Base-by-base conservation (phyloP, 768 basidiomycete genomes). In the Tulasnella sp. region DNA sequence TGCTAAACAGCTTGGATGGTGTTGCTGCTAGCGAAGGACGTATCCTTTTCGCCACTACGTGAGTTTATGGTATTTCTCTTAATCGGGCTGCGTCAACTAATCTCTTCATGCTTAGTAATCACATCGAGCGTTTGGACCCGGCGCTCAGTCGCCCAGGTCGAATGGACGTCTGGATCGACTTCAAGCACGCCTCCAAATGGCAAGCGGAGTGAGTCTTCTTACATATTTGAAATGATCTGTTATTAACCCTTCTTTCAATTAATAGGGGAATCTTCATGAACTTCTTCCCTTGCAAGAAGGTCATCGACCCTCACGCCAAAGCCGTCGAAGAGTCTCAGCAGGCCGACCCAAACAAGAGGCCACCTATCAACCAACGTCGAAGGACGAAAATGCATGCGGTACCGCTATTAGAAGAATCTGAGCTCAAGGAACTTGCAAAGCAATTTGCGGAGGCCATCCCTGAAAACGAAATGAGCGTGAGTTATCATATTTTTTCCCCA, bases 111-210 rank as follows among this genome's bases (percentile, higher is more conserved):
- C 13, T 43, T 42, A 51, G 49, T 28, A 95, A 95, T 67, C 90
- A 93, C 62, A 87, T 90, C 59, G 88, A 93, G 62, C 81, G 87
- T 40, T 74, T 95, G 29, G 90, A 95, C 65, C 59, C 58, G 2
- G 60, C 60, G 5, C 55, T 88, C 83, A 43, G 87, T 41, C 58
- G 57, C 7, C 57, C 57, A 19, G 56, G 90, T 53, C 83, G 85
- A 40, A 87, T 88, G 83, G 88, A 89, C 59, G 81, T 92, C 13
- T 89, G 86, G 86, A 50, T 91, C 34, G 86, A 88, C 69, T 90
- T 90, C 66, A 81, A 82, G 45, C 81, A 90, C 60, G 86, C 87
- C 4, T 87, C 84, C 6, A 89, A 86, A 64, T 89, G 84, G 84
- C 87, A 90, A 61, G 87, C 87, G 12, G 86, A 88, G 53, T 54